These are phyloP conservation scores for Theileria sp. DNA, from an alignment of 169 alveolate species.

Conservation along the genomic window DNA sequence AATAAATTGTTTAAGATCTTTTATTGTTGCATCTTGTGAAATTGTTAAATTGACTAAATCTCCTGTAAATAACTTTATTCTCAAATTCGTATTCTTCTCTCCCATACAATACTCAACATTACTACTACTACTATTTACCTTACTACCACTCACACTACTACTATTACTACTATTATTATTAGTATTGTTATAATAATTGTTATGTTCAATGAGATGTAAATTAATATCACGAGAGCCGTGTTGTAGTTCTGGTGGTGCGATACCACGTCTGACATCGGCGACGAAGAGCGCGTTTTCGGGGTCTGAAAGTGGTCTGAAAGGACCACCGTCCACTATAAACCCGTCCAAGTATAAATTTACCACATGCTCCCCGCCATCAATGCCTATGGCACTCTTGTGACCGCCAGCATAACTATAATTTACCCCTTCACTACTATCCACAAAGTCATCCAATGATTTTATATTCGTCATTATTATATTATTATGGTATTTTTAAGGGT, in stretches of 20 bases:
- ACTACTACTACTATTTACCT: no score
- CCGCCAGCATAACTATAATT: conserved; percentile 58
- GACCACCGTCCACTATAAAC: conserved; percentile 88
- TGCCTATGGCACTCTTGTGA: conserved; percentile 59
- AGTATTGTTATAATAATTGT: not conserved
- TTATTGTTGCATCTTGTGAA: conserved; percentile 30
- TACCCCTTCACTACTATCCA: not conserved
- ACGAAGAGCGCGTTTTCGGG: conserved; percentile 87
- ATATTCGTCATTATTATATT: conserved; percentile 45
- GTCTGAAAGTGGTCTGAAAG: conserved; percentile 82
- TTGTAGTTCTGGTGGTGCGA: conserved; percentile 90
- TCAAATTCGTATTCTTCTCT: conserved; percentile 21
- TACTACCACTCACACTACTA: no score
- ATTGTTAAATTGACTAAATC: conserved; percentile 33
- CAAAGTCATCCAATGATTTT: conserved; percentile 46
- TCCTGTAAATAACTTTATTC: conserved; percentile 13
- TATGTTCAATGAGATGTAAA: conserved; percentile 40
- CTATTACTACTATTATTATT: no score
- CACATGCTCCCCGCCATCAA: conserved; percentile 46
- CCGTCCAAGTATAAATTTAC: conserved; percentile 87
- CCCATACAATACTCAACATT: not conserved
- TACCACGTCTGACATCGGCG: conserved; percentile 86
- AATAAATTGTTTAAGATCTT: conserved; percentile 32
- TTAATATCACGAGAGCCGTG: conserved; percentile 61
- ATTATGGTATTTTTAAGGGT: no score